A percentile compares a stretch with the other conserved stretches of the same genome.
Evolutionary conservation across 2,329 filamentous ascomycete species (phyloP).

Genomic region (Aspergillus fumigatiaffinis): DNA sequence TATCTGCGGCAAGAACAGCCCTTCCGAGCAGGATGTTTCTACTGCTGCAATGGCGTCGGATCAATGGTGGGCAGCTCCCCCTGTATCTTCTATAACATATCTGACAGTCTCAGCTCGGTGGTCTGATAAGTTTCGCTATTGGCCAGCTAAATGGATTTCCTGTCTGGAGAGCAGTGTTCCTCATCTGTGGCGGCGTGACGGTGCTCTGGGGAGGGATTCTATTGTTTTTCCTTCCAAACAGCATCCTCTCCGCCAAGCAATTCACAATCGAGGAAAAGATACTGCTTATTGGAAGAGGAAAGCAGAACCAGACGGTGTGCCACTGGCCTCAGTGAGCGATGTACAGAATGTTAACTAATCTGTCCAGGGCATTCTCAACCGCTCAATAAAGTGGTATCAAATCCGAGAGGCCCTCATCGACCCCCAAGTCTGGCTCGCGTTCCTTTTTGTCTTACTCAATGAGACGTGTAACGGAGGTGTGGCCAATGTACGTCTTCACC

Average conservation of each 20-base stretch:
- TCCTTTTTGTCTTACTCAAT: conserved; percentile 48
- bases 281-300: conserved; percentile 38
- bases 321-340: background rate
- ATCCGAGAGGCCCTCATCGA: conserved; percentile 47
- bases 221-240: conserved; percentile 42
- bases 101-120: conserved; percentile 12
- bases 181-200: conserved; percentile 45
- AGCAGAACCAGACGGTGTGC: conserved; percentile 11
- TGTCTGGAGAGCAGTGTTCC: conserved; percentile 45
- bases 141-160: conserved; percentile 41
- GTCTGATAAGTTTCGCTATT: conserved; percentile 31
- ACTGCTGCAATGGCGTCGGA: conserved; percentile 40
- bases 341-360: background rate
- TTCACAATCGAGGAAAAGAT: conserved; percentile 45
- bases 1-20: conserved; percentile 47
- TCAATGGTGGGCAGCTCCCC: conserved; percentile 20
- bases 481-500: conserved; percentile 34
- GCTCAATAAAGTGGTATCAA: conserved; percentile 46
- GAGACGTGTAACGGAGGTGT: conserved; percentile 51
- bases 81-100: too few relatives aligned
- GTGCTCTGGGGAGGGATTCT: conserved; percentile 41
- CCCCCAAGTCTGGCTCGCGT: conserved; percentile 44
- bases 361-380: conserved; percentile 42
- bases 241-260: conserved; percentile 39
- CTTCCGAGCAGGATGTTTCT: conserved; percentile 45